Percentiles rank a stretch among this genome's conserved stretches.
Evolutionary conservation across 2,329 filamentous ascomycete genomes (phyloP).

Genomic region (Mycosphaerella sp.): DNA sequence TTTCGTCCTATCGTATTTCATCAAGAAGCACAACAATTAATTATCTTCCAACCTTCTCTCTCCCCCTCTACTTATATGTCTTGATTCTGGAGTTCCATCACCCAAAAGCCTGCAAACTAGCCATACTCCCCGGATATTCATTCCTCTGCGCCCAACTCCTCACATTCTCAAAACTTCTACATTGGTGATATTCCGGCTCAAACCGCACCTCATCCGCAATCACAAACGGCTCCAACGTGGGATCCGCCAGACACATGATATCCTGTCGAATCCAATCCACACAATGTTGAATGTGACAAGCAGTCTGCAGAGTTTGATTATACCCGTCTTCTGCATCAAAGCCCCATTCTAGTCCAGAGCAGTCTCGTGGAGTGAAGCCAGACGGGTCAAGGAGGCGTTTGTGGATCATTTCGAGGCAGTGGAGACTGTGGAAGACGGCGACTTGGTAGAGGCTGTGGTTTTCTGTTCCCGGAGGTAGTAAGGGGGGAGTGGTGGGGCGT

Average conservation of each 20-base stretch:
- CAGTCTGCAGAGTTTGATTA: neutral
- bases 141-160: neutral
- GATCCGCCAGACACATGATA: neutral
- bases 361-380: neutral
- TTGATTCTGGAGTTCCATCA: neutral
- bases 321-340: neutral
- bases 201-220: neutral
- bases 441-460: neutral
- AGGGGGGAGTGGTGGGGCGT: neutral
- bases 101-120: neutral
- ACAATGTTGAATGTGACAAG: neutral
- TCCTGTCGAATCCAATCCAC: neutral
- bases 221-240: neutral
- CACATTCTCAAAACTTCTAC: neutral
- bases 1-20: neutral
- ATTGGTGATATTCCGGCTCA: neutral
- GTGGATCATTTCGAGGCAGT: neutral
- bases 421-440: neutral
- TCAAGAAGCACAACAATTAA: neutral
- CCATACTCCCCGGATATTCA: neutral
- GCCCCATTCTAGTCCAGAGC: neutral
- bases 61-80: neutral
- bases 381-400: neutral
- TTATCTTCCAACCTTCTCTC: neutral
- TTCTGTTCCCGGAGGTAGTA: neutral